phyloP scores from a whole-genome alignment of 169 alveolate genomes.

The Plasmodium inui region DNA sequence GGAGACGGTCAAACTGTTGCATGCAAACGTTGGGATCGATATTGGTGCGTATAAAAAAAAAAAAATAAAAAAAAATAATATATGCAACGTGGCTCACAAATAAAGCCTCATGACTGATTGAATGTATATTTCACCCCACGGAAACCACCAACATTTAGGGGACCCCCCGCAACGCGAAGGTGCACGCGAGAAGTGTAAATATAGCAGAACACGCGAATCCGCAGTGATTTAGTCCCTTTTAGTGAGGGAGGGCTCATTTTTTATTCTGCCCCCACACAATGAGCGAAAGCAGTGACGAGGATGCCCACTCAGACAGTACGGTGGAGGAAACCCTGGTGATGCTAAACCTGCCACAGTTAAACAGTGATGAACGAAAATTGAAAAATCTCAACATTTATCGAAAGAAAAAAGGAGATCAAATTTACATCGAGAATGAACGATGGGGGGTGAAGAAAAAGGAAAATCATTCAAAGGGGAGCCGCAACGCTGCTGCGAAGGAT shows the following conservation, averaged over 20 bases:
- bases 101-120: background rate
- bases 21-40: no score
- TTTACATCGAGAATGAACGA: constrained; percentile 6
- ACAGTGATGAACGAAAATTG: constrained; percentile 31
- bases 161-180: background rate
- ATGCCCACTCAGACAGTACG: constrained; percentile 50
- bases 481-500: background rate
- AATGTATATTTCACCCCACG: background rate
- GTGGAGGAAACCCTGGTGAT: constrained; percentile 67
- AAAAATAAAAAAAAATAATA: no score
- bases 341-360: constrained; percentile 60
- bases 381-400: constrained; percentile 49
- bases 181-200: background rate
- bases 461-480: background rate
- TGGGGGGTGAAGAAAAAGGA: background rate
- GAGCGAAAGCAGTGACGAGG: background rate
- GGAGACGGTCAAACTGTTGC: no score
- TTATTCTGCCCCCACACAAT: background rate
- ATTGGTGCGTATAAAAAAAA: no score
- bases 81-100: background rate
- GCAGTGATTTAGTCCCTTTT: no score
- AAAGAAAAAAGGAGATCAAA: constrained; percentile 44
- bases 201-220: background rate
- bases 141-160: background rate
- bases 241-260: background rate